These are phyloP conservation scores for Globisporangium parvum DNA, from an alignment of 352 stramenopile genomes.

Conservation along the genomic window DNA sequence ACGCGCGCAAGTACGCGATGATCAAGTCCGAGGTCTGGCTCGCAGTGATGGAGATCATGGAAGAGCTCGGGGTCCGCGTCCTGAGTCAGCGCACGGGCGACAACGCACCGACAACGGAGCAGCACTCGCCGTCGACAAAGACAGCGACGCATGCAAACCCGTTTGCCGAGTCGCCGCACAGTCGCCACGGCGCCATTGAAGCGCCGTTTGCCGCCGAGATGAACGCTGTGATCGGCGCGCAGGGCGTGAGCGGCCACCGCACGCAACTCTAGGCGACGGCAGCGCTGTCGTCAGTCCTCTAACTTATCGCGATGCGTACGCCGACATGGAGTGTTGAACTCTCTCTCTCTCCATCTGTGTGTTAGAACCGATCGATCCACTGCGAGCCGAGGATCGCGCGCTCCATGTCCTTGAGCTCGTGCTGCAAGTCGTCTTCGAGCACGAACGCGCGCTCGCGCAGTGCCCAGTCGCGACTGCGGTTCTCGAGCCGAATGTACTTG, in stretches of 20 bases:
- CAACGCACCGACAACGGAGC: not conserved
- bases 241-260: conserved; percentile 19
- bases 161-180: conserved; percentile 33
- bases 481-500: conserved; percentile 63
- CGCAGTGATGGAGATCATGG: conserved; percentile 85
- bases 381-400: conserved; percentile 12
- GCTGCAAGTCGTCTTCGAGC: conserved; percentile 59
- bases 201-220: conserved; percentile 54
- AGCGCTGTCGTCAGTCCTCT: not conserved
- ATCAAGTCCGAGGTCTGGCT: conserved; percentile 88
- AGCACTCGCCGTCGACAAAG: not conserved
- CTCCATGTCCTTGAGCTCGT: conserved; percentile 37
- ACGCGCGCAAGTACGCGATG: conserved; percentile 84
- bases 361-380: conserved; percentile 13
- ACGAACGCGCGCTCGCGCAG: conserved; percentile 43
- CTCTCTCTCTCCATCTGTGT: not conserved
- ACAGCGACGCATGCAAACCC: conserved; percentile 19
- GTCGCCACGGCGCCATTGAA: conserved; percentile 20
- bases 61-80: conserved; percentile 65
- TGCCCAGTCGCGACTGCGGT: conserved; percentile 27
- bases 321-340: not conserved
- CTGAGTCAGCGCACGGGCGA: conserved; percentile 32
- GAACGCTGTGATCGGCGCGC: conserved; percentile 41
- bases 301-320: conserved; percentile 11
- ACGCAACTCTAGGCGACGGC: conserved; percentile 30